Percentiles rank a stretch among this genome's conserved stretches.
Conservation (phyloP, 768 basidiomycete species). For the Udeniomyces megalosporus region DNA sequence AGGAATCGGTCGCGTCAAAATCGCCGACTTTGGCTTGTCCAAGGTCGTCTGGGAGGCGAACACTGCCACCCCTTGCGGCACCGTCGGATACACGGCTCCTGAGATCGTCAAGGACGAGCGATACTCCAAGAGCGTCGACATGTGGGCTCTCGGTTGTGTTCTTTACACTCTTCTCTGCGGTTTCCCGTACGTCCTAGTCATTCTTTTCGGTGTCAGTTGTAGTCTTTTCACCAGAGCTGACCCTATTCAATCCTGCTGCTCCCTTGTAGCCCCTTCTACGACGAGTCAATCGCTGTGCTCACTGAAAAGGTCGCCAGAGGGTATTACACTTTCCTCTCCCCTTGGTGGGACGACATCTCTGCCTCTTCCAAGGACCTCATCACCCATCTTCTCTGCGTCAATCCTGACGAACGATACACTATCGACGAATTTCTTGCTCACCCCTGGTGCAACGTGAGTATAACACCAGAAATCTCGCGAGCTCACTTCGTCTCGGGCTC, state of each 20-base stretch:
- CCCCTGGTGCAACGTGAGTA: slow-evolving; percentile 64
- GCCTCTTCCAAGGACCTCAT: slow-evolving; percentile 87
- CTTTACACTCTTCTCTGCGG: slow-evolving; percentile 94
- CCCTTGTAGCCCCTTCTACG: slow-evolving; percentile 60
- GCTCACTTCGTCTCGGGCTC: too few species aligned
- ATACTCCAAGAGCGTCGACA: slow-evolving; percentile 85
- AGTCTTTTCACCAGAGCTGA: background rate
- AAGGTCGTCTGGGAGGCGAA: slow-evolving; percentile 99
- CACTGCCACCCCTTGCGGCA: slow-evolving; percentile 99
- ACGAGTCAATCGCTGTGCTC: slow-evolving; percentile 92
- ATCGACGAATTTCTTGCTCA: slow-evolving; percentile 96
- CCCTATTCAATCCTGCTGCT: background rate
- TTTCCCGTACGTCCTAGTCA: slow-evolving; percentile 37
- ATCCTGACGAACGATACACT: slow-evolving; percentile 86
- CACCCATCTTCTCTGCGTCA: slow-evolving; percentile 82
- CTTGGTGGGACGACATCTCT: slow-evolving; percentile 98
- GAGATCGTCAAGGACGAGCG: slow-evolving; percentile 99
- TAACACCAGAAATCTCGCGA: too few species aligned
- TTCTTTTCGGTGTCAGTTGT: background rate
- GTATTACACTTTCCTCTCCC: slow-evolving; percentile 93
- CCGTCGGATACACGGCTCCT: slow-evolving; percentile 96
- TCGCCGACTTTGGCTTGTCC: slow-evolving; percentile 92
- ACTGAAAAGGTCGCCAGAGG: slow-evolving; percentile 97
- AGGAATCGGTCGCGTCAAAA: slow-evolving; percentile 94
- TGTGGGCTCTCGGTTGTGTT: slow-evolving; percentile 99